Evolutionary conservation across 305 asterid species (phyloP), one percentile per base, ranked within the genome.

Genomic region (Petunia hybrid): DNA sequence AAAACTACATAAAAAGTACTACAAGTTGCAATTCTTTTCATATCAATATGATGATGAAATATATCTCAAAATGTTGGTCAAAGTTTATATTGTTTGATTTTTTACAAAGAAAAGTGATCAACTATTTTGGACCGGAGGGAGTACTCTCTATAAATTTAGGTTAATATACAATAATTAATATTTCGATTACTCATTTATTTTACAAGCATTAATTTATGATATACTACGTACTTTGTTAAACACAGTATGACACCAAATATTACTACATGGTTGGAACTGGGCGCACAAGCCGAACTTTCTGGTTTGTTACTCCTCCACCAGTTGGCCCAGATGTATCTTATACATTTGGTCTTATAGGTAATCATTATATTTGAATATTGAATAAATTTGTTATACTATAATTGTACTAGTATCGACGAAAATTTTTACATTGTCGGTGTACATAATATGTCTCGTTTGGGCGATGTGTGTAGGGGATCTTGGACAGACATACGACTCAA

Each of bases 401-500:
- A 22, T 22, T 22, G 31, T 0, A 22, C 31, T 22, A 22, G 31
- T 22, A 22, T 22, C 31, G 31, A 22, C 22, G 22, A 22, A 22
- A 22, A 22, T 22, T 22, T 22, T 22, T 22, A 22, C 31, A 22
- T 3, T 46, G 3, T 46, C 2, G 9, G 55, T 46, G 55, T 46
- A 46, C 2, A 46, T 46, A 46, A 46, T 46, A 46, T 46, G 9
- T 6, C 10, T 46, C 55, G 31, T 22, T 22, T 22, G 31, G 55
- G 55, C 12, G 1, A 46, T 46, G 55, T 8, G 13, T 51, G 82
- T 73, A 93, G 97, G 98, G 84, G 98, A 94, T 86, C 89, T 94
- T 46, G 98, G 98, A 2, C 98, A 94, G 87, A 94, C 85, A 63
- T 92, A 84, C 78, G 97, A 89, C 80, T 94, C 98, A 35, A 94